phyloP scores from a whole-genome alignment of 805 yeast genomes.

The Teunomyces panamensis region DNA sequence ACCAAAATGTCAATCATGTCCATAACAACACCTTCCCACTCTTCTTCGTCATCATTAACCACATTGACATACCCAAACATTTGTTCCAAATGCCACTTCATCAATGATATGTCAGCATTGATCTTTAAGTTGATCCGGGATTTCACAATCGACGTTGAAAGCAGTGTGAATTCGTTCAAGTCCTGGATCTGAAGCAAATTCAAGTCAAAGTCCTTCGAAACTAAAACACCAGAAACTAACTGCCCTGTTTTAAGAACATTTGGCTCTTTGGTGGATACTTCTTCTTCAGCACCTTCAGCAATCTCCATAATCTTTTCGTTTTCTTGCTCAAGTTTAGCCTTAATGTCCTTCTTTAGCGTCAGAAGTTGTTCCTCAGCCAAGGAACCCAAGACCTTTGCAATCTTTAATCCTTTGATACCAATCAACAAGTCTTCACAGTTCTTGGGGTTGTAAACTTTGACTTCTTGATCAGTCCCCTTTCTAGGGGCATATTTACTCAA shows the following conservation, averaged over 20 bases:
- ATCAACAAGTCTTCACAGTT: conserved; percentile 79
- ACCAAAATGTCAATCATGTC: conserved; percentile 41
- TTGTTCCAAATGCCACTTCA: conserved; percentile 87
- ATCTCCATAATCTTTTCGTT: conserved; percentile 34
- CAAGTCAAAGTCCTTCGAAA: conserved; percentile 86
- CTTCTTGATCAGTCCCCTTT: conserved; percentile 85
- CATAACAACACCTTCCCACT: conserved; percentile 45
- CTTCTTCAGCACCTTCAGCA: conserved; percentile 11
- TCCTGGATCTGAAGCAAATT: conserved; percentile 82
- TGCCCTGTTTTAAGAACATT: conserved; percentile 19
- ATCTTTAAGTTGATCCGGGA: conserved; percentile 79
- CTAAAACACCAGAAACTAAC: conserved; percentile 75
- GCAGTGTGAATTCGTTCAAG: conserved; percentile 81
- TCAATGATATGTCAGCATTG: conserved; percentile 74
- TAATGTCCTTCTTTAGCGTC: conserved; percentile 49
- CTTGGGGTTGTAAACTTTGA: conserved; percentile 86
- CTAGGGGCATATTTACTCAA: conserved; percentile 78
- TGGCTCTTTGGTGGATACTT: conserved; percentile 8
- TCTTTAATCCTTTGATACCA: conserved; percentile 76
- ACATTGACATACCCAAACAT: conserved; percentile 89
- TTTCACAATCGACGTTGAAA: conserved; percentile 79
- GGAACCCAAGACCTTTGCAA: conserved; percentile 69
- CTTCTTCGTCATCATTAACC: conserved; percentile 50
- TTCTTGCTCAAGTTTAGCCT: conserved; percentile 48
- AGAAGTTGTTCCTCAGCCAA: conserved; percentile 45